Base-by-base conservation (phyloP, 2,329 filamentous ascomycete genomes). In the Aspergillus sp. region DNA sequence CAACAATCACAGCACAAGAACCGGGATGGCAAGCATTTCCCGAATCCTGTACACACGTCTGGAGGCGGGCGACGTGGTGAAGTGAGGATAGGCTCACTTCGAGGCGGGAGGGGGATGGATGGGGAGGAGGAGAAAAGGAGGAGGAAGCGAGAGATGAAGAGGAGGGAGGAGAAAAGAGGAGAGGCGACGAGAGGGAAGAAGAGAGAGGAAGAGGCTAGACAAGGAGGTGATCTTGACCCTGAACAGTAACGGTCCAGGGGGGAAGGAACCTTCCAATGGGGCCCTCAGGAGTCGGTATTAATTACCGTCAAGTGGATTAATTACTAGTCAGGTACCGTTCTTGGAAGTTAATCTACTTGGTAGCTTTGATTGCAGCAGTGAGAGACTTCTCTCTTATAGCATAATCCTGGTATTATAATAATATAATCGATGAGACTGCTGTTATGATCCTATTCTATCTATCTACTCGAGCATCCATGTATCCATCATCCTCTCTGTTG, bases 21-120 rank as follows among this genome's bases (percentile, higher is more conserved):
- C 45, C 71, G 71, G 69, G 70, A 69, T 65, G 68, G 67, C 67
- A 73, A 76, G 69, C 69, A 74, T 74, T 72, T 76, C 71, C 54
- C 53, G 16, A 20, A 41, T 51, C 45, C 51, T 47, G 50, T 52
- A 67, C 53, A 54, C 52, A 33, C 9, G 35, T 49, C 51, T 20
- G 20, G 33, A 22, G 19, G 16, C 2, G 41, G 32, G 16, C 8
- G 41, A 54, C 45, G 46, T 44, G 50, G 49, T 47, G 53, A 51
- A 56, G 50, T 38, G 51, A 57, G 54, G 38, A 45, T 43, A n/a
- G 43, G 47, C 44, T 53, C 56, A 55, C 49, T 57, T 45, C 33
- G 47, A 41, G 51, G 47, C 41, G 40, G 20, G 49, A 43, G 47
- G 30, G 24, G 19, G 40, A 42, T 36, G 41, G 35, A 48, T 30